Base-by-base conservation (phyloP, 192 early-diverging fungal species). In the Coemansia sp. region DNA sequence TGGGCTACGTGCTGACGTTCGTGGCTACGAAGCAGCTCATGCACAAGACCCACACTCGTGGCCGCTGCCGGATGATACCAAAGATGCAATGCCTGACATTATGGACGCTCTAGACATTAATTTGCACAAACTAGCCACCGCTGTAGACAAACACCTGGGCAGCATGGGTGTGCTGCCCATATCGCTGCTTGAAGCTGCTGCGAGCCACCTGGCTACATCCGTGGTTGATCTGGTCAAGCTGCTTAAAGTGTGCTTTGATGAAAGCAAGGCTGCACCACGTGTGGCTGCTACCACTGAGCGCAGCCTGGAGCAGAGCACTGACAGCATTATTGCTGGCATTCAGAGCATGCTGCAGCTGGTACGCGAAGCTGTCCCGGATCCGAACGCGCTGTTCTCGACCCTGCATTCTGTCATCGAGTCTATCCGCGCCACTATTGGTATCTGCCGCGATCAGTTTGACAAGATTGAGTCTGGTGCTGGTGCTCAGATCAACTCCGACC, bases 1-100 rank as follows among this genome's bases (percentile, higher is more conserved):
- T 42, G 77, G 82, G 50, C 88, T 98, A 41, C 88, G 86, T 0
- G 90, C 91, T 36, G 91, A 98, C 41, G 83, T 90, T 7, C 87
- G 92, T 33, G 71, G 68, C 9, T 87, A 87, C 41, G 82, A 89
- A 59, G 50, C 31, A 14, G 70, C 61, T 4, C 55, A 72, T 26
- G 54, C 64, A 23, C 40, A 49, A 6, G 64, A 79, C 26, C 65
- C 63, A 19, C 61, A 59, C 26, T 33, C 55, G 5, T 72, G 78
- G 60, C 75, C 66, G 13, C 70, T 93, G 12, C 47, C 66, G 12
- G 35, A 53, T 10, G 71, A 82, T 23, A 72, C 81, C 19, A 79
- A 78, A 23, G 76, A 84, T 7, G 54, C 40, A 21, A 38, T 61
- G 14, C 49, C 75, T 12, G 23, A 40, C 9, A 36, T 50, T 7